phyloP scores from a whole-genome alignment of 176 grass and related monocot genomes.

The Metroxylon sagu region DNA sequence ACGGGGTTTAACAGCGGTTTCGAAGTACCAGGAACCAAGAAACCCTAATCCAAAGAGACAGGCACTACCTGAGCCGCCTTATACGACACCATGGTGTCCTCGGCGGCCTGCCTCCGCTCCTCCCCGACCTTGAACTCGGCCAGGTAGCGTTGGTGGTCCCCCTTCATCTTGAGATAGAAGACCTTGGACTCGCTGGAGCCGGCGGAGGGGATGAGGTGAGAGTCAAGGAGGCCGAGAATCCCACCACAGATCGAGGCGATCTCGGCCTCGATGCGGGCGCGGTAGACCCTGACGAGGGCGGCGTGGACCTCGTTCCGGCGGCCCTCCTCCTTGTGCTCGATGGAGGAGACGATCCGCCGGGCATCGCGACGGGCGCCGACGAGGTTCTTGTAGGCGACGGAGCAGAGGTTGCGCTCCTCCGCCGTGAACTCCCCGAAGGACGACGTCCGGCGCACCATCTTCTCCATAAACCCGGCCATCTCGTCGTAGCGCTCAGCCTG shows the following conservation, averaged over 20 bases:
- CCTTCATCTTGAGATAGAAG: slow-evolving; percentile 13
- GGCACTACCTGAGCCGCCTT: slow-evolving; percentile 2
- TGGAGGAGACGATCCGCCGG: slow-evolving; percentile 5
- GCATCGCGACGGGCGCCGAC: neutral
- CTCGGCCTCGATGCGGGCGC: slow-evolving; percentile 4
- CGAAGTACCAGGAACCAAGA: no score
- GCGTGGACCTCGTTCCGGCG: slow-evolving; percentile 1
- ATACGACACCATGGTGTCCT: neutral
- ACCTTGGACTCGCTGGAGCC: slow-evolving; percentile 3
- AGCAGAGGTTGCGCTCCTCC: slow-evolving; percentile 4
- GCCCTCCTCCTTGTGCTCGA: slow-evolving; percentile 13
- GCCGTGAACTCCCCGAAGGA: neutral
- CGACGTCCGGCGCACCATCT: neutral
- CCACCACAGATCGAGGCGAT: neutral
- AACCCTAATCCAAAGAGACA: no score
- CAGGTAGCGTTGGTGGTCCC: slow-evolving; percentile 5
- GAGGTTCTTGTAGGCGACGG: slow-evolving; percentile 9
- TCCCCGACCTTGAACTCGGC: slow-evolving; percentile 7
- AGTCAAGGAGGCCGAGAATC: neutral
- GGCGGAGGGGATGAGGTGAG: neutral
- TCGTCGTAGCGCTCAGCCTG: slow-evolving; percentile 15
- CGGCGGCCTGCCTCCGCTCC: neutral
- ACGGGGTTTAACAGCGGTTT: no score
- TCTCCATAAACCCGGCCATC: slow-evolving; percentile 2
- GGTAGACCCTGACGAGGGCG: neutral